A percentile compares a stretch with the other conserved stretches of the same genome.
Conservation (phyloP, 176 grass and related monocot genomes). For the Saccharum spontaneum region DNA sequence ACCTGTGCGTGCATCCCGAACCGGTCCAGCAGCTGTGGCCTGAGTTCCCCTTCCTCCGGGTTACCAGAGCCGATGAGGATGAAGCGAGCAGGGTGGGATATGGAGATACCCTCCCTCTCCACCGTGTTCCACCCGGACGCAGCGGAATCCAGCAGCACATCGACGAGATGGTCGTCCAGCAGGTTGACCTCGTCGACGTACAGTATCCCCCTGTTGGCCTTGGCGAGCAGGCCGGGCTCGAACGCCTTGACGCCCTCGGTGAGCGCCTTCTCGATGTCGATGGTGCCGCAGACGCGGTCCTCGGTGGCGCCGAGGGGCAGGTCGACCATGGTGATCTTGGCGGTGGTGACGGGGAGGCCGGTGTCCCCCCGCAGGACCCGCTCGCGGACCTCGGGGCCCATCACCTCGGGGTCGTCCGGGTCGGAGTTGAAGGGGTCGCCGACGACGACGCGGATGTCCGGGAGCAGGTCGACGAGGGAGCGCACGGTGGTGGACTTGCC, state of each 20-base stretch:
- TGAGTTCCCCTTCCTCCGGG: conserved; percentile 92
- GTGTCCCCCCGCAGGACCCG: conserved; percentile 49
- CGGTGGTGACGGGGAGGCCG: conserved; percentile 42
- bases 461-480: conserved; percentile 93
- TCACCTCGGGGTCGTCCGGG: conserved; percentile 84
- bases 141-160: conserved; percentile 82
- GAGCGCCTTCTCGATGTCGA: conserved; percentile 99
- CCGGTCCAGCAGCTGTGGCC: conserved; percentile 90
- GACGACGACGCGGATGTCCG: conserved; percentile 74
- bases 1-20: conserved; percentile 99
- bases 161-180: conserved; percentile 91
- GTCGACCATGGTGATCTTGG: conserved; percentile 97
- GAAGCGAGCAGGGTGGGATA: conserved; percentile 93
- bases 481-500: conserved; percentile 96
- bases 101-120: conserved; percentile 98
- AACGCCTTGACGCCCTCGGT: conserved; percentile 98
- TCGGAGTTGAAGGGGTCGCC: conserved; percentile 99
- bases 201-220: conserved; percentile 95
- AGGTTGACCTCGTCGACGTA: conserved; percentile 98
- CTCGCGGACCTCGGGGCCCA: conserved; percentile 75
- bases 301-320: conserved; percentile 96
- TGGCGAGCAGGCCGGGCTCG: conserved; percentile 88
- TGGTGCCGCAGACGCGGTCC: conserved; percentile 95
- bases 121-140: conserved; percentile 98
- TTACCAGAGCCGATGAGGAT: conserved; percentile 98